Evolutionary conservation across 345 rosid species (phyloP).

Genomic region (Pugionium dolabratum): DNA sequence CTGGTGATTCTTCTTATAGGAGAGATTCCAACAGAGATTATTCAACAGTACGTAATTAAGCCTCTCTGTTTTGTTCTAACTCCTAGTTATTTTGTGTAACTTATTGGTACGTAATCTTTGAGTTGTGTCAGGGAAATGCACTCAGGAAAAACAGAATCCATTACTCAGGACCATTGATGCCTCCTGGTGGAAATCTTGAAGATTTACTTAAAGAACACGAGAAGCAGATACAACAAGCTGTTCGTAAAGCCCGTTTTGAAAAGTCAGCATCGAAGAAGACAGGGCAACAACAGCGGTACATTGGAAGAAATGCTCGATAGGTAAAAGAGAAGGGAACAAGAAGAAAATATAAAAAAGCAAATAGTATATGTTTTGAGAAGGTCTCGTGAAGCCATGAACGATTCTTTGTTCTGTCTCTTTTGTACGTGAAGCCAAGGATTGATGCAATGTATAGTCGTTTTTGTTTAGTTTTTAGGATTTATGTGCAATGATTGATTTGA

Average conservation of each 20-base stretch:
- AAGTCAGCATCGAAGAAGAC: conserved; percentile 42
- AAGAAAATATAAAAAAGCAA: not conserved
- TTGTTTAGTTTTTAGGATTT: not conserved
- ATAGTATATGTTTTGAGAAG: conserved; percentile 12
- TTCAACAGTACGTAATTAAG: conserved; percentile 43
- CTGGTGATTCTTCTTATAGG: conserved; percentile 42
- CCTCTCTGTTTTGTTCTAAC: not conserved
- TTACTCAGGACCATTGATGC: conserved; percentile 91
- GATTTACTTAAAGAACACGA: conserved; percentile 88
- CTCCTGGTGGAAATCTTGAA: conserved; percentile 86
- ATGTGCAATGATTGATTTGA: too few relatives aligned
- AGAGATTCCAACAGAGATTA: conserved; percentile 42
- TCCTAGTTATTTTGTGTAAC: conserved; percentile 10
- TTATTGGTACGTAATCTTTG: not conserved
- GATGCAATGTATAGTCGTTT: conserved; percentile 26
- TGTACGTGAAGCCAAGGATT: conserved; percentile 34
- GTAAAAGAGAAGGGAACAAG: conserved; percentile 4
- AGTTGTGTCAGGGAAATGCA: conserved; percentile 52
- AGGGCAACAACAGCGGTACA: conserved; percentile 35
- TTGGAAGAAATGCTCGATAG: conserved; percentile 35
- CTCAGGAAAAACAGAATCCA: conserved; percentile 76
- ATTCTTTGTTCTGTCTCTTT: conserved; percentile 19
- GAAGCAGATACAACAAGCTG: conserved; percentile 88
- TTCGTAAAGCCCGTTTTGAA: conserved; percentile 72
- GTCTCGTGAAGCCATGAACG: conserved; percentile 24